Evolutionary conservation across 805 yeast species (phyloP), one percentile per base, ranked within the genome.

Genomic region (Schwanniomyces yamadae): DNA sequence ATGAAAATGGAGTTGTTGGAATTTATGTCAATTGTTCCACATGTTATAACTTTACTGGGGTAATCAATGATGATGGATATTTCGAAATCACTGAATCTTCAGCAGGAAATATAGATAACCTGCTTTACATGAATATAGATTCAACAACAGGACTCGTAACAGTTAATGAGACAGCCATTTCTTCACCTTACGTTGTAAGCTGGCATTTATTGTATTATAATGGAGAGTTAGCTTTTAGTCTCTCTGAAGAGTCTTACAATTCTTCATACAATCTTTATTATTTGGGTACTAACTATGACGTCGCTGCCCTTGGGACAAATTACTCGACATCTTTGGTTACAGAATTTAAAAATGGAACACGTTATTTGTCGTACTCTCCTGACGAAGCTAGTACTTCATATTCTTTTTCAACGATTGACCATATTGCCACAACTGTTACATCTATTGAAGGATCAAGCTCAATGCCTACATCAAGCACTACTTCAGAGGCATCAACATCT

Each of bases 21-120:
- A 16, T 36, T n/a, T 40, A 13, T 23, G 26, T 27, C 16, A 26
- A 36, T 20, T 40, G 43, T 32, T 31, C 27, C 14, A 21, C 16
- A 3, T 40, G 43, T 24, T 36, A 36, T 31, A 40, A 40, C 24
- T 40, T 40, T 18, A 36, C 34, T 8, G 24, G 24, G 14, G 9
- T 19, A 9, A 32, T 40, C 10, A 32, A 34, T 15, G 40, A 40
- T 28, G 40, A 36, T 13, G 43, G 43, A 17, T 40, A 40, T 23
- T 23, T 31, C 6, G 37, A 40, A 21, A n/a, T 40, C 3, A 16
- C 14, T 19, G 29, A 25, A 15, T 27, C 37, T 14, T 17, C 33
- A 12, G 43, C 26, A 20, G 34, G 31, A 3, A 23, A 21, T 16
- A 19, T 25, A 15, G 26, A 25, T 9, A 23, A 40, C 16, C 16